phyloP scores from a whole-genome alignment of 805 yeast genomes.

The Tetrapisispora iriomotensis region DNA sequence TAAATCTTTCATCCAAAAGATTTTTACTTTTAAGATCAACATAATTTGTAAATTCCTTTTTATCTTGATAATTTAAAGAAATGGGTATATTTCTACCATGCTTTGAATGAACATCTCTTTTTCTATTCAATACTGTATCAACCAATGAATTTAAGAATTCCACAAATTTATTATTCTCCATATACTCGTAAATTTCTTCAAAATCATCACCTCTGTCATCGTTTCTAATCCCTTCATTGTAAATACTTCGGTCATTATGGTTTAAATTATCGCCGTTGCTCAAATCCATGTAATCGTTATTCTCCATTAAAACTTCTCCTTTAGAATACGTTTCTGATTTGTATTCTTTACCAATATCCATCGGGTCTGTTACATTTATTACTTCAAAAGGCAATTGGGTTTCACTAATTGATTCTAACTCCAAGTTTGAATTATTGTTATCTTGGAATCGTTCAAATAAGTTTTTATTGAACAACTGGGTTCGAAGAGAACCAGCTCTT shows the following conservation, averaged over 20 bases:
- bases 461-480: slow-evolving; percentile 28
- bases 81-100: slow-evolving; percentile 75
- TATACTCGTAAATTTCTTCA: slow-evolving; percentile 2
- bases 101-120: slow-evolving; percentile 42
- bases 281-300: too few species aligned
- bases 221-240: too few species aligned
- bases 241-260: too few species aligned
- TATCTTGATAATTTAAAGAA: slow-evolving; percentile 32
- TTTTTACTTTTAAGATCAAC: slow-evolving; percentile 16
- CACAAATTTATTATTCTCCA: slow-evolving; percentile 2
- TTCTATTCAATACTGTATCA: slow-evolving; percentile 35
- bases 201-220: slow-evolving; percentile 2
- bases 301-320: not conserved
- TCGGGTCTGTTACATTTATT: not conserved
- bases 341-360: not conserved
- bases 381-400: not conserved
- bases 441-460: slow-evolving; percentile 20
- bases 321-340: not conserved
- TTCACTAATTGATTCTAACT: slow-evolving; percentile 10
- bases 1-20: slow-evolving; percentile 57
- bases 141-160: slow-evolving; percentile 7
- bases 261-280: too few species aligned
- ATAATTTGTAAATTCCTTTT: slow-evolving; percentile 13
- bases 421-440: slow-evolving; percentile 9
- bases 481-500: slow-evolving; percentile 26